A percentile compares a stretch with the other conserved stretches of the same genome.
Evolutionary conservation across 2,329 filamentous ascomycete genomes (phyloP).

Genomic region (Aspergillus caelatus): DNA sequence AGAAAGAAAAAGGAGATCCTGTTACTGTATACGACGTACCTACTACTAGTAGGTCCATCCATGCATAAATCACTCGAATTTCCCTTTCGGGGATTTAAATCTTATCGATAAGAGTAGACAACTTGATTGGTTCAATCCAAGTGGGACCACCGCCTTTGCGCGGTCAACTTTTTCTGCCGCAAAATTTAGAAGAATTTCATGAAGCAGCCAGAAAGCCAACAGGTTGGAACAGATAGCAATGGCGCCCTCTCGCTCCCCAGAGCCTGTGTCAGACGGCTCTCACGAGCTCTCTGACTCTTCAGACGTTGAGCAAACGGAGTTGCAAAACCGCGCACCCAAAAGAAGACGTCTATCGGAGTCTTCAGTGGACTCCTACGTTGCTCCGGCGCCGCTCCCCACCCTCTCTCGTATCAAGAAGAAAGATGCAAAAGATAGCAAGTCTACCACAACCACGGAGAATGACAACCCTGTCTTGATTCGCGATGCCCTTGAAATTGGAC

Average conservation of each 20-base stretch:
- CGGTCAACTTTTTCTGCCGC: slow-evolving; percentile 38
- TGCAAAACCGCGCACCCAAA: slow-evolving; percentile 39
- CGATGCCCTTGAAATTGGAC: slow-evolving; percentile 44
- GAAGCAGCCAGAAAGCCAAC: slow-evolving; percentile 17
- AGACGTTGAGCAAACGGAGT: slow-evolving; percentile 23
- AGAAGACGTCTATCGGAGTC: slow-evolving; percentile 43
- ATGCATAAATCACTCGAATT: no score
- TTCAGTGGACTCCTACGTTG: slow-evolving; percentile 37
- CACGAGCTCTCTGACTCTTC: slow-evolving; percentile 21
- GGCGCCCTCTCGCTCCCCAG: slow-evolving; percentile 29
- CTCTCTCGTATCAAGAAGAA: slow-evolving; percentile 49
- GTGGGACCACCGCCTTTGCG: slow-evolving; percentile 26
- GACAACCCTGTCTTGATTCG: slow-evolving; percentile 42
- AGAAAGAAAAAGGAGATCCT: no score
- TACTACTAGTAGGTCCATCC: no score
- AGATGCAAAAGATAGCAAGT: slow-evolving; percentile 22
- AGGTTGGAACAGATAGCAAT: slow-evolving; percentile 26
- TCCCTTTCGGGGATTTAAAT: no score
- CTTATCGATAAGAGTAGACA: not conserved
- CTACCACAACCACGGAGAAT: slow-evolving; percentile 19
- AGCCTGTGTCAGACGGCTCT: slow-evolving; percentile 26
- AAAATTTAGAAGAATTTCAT: slow-evolving; percentile 32
- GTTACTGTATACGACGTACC: no score
- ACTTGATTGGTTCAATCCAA: not conserved
- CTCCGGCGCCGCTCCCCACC: slow-evolving; percentile 38